Percentiles rank a stretch among this genome's conserved stretches.
Conservation (phyloP, 805 yeast species). For the Suhomyces pyralidae region DNA sequence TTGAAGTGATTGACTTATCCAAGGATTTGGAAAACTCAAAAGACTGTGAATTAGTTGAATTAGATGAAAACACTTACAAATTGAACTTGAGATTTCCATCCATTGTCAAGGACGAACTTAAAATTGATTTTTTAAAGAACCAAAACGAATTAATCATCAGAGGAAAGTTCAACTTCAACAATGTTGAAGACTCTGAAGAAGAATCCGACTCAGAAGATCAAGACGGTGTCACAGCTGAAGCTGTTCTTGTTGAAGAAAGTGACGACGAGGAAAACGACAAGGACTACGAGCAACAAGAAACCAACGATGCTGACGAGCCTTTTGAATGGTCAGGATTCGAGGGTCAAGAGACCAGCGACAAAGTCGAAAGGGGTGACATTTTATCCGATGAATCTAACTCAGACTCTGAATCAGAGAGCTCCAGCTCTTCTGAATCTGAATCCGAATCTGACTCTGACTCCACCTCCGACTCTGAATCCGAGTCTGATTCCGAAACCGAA, state of each 20-base stretch:
- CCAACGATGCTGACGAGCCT: conserved; percentile 7
- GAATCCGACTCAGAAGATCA: conserved; percentile 19
- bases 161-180: conserved; percentile 37
- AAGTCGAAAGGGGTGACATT: conserved; percentile 8
- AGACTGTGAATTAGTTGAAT: conserved; percentile 41
- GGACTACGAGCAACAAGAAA: conserved; percentile 8
- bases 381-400: conserved; percentile 6
- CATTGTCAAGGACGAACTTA: conserved; percentile 37
- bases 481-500: conserved; percentile 27
- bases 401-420: conserved; percentile 9
- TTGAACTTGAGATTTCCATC: conserved; percentile 42
- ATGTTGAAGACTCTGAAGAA: conserved; percentile 20
- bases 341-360: conserved; percentile 15
- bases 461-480: conserved; percentile 13
- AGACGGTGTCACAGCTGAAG: conserved; percentile 9
- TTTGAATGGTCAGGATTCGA: conserved; percentile 11
- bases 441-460: conserved; percentile 15
- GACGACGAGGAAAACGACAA: conserved; percentile 17
- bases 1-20: conserved; percentile 38
- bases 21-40: conserved; percentile 41
- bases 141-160: conserved; percentile 40
- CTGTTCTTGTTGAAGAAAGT: conserved; percentile 8
- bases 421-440: conserved; percentile 13
- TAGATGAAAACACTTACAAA: conserved; percentile 38
- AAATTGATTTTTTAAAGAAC: conserved; percentile 36